These are phyloP conservation scores for Aspergillus amoenus DNA, from an alignment of 2,329 filamentous ascomycete species.

Conservation along the genomic window DNA sequence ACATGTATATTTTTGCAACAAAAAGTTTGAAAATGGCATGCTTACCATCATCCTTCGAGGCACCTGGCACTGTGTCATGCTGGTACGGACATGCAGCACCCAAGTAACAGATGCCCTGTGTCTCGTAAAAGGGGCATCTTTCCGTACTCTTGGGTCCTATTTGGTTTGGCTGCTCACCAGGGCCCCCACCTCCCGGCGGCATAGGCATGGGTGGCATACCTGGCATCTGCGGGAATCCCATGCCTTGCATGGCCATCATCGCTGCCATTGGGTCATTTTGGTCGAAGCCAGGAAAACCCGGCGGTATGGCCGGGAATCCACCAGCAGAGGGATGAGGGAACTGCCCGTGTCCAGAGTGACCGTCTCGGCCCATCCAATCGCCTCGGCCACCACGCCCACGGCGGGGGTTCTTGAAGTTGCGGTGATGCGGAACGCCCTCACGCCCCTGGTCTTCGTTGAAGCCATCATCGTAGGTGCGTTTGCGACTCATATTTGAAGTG, in stretches of 20 bases:
- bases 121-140: slow-evolving; percentile 59
- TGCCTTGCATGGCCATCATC: slow-evolving; percentile 53
- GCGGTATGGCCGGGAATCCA: slow-evolving; percentile 40
- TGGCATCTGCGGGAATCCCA: slow-evolving; percentile 52
- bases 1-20: background rate
- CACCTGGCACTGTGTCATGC: slow-evolving; percentile 50
- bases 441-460: slow-evolving; percentile 47
- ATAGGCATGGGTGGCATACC: slow-evolving; percentile 47
- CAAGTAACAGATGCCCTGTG: slow-evolving; percentile 57
- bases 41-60: slow-evolving; percentile 40
- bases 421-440: slow-evolving; percentile 44
- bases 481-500: slow-evolving; percentile 41
- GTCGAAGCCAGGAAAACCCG: slow-evolving; percentile 54
- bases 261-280: slow-evolving; percentile 56
- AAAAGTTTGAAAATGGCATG: background rate
- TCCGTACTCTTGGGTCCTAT: slow-evolving; percentile 35
- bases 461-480: slow-evolving; percentile 54
- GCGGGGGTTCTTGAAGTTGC: slow-evolving; percentile 48
- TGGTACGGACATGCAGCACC: slow-evolving; percentile 59
- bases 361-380: slow-evolving; percentile 37
- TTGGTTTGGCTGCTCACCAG: slow-evolving; percentile 29
- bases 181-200: slow-evolving; percentile 24
- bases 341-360: slow-evolving; percentile 23
- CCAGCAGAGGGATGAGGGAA: slow-evolving; percentile 29
- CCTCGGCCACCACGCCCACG: slow-evolving; percentile 45